Evolutionary conservation across 179 eudicot genomes (phyloP).

Genomic region (Spinacia oleracea): DNA sequence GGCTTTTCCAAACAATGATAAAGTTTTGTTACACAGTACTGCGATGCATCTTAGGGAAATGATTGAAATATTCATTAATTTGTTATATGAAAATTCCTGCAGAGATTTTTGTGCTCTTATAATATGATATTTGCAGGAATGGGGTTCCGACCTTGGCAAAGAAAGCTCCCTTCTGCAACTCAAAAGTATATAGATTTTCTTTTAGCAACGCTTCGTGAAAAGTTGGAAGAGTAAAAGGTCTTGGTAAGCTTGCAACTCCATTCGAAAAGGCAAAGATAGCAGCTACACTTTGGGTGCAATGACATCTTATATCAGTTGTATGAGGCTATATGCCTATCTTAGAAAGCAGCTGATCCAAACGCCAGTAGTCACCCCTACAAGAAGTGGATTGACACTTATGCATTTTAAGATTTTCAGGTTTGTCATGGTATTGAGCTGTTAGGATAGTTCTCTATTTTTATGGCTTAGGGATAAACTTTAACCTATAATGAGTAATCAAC

Average conservation of each 20-base stretch:
- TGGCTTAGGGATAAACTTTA: too few relatives aligned
- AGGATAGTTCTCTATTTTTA: too few relatives aligned
- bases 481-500: too few relatives aligned
- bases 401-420: too few relatives aligned
- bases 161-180: constrained; percentile 65
- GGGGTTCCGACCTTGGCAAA: constrained; percentile 64
- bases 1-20: neutral
- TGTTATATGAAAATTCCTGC: neutral
- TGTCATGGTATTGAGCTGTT: too few relatives aligned
- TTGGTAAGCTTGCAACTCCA: constrained; percentile 88
- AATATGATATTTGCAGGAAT: constrained; percentile 55
- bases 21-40: neutral
- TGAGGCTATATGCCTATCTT: too few relatives aligned
- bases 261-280: constrained; percentile 94
- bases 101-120: constrained; percentile 4
- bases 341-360: too few relatives aligned
- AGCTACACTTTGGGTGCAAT: too few relatives aligned
- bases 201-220: constrained; percentile 91
- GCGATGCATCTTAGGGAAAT: neutral
- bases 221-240: constrained; percentile 77
- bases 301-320: too few relatives aligned
- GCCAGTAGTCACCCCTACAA: too few relatives aligned
- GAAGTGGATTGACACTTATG: too few relatives aligned
- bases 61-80: neutral
- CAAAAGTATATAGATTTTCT: constrained; percentile 76